These are phyloP conservation scores for Pontederia crassipes DNA, from an alignment of 176 grass and related monocot species.

Conservation along the genomic window DNA sequence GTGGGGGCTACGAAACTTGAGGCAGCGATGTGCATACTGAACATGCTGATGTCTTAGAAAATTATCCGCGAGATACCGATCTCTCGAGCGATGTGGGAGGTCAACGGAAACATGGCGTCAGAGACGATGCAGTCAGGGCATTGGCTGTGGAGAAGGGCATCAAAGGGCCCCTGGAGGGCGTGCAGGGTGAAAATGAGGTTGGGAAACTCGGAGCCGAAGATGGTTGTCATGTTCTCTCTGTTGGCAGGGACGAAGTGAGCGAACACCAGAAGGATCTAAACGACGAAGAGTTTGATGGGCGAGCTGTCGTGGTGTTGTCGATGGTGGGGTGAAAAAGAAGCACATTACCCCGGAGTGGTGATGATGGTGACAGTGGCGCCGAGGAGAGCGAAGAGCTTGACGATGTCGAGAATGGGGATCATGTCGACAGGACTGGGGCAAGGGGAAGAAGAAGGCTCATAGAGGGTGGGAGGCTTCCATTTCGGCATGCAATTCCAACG, in stretches of 20 bases:
- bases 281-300: slow-evolving; percentile 24
- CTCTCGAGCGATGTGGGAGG: not conserved
- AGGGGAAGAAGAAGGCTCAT: slow-evolving; percentile 26
- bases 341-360: slow-evolving; percentile 23
- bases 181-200: not conserved
- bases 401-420: slow-evolving; percentile 29
- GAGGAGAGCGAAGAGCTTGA: slow-evolving; percentile 21
- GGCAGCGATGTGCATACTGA: not conserved
- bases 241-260: slow-evolving; percentile 9
- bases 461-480: not conserved
- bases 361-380: slow-evolving; percentile 37
- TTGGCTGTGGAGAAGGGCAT: not conserved
- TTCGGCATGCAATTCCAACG: not conserved
- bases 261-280: slow-evolving; percentile 28
- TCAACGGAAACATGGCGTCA: not conserved
- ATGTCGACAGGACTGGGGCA: slow-evolving; percentile 20
- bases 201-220: not conserved
- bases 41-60: not conserved
- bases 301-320: not conserved
- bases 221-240: not conserved
- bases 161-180: not conserved
- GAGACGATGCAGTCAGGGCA: slow-evolving; percentile 11
- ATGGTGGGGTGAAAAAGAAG: slow-evolving; percentile 17
- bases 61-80: slow-evolving; percentile 9
- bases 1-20: not conserved